Conservation (phyloP, 2,329 filamentous ascomycete species). For the Cercospora brassicicola region DNA sequence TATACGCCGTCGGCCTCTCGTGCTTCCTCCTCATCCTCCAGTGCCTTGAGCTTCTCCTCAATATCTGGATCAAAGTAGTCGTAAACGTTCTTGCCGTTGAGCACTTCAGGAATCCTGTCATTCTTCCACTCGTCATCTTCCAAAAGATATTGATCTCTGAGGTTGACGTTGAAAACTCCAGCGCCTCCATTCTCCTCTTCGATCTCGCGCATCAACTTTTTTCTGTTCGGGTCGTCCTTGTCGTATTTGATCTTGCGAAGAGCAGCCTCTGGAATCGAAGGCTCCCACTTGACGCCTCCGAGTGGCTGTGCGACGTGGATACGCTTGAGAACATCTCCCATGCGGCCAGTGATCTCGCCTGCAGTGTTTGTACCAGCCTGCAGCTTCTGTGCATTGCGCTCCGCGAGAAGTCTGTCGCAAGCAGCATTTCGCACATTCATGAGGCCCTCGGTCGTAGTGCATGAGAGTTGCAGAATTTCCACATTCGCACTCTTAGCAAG, state of each 20-base stretch:
- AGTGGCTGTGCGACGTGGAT: slow-evolving; percentile 97
- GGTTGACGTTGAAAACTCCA: slow-evolving; percentile 92
- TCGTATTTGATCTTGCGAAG: slow-evolving; percentile 85
- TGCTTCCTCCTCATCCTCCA: slow-evolving; percentile 94
- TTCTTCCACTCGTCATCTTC: slow-evolving; percentile 92
- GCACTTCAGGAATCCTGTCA: slow-evolving; percentile 90
- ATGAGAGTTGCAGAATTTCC: slow-evolving; percentile 88
- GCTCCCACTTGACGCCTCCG: slow-evolving; percentile 66
- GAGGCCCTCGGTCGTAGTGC: slow-evolving; percentile 90
- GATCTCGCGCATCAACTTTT: slow-evolving; percentile 76
- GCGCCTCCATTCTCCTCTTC: slow-evolving; percentile 92
- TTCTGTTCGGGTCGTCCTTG: slow-evolving; percentile 81
- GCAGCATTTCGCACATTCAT: slow-evolving; percentile 93
- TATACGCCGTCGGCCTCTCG: slow-evolving; percentile 92
- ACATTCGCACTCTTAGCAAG: slow-evolving; percentile 86
- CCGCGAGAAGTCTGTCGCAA: slow-evolving; percentile 88
- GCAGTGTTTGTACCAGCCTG: slow-evolving; percentile 80
- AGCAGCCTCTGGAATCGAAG: slow-evolving; percentile 83
- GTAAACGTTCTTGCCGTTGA: slow-evolving; percentile 95
- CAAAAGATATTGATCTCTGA: slow-evolving; percentile 83
- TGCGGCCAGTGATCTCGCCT: slow-evolving; percentile 73
- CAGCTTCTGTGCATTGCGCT: slow-evolving; percentile 91
- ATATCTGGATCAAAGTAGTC: slow-evolving; percentile 98
- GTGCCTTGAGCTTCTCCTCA: slow-evolving; percentile 81
- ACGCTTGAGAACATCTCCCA: slow-evolving; percentile 86